Base-by-base conservation (phyloP, 2,329 filamentous ascomycete genomes). In the Cordyceps tenuipes region DNA sequence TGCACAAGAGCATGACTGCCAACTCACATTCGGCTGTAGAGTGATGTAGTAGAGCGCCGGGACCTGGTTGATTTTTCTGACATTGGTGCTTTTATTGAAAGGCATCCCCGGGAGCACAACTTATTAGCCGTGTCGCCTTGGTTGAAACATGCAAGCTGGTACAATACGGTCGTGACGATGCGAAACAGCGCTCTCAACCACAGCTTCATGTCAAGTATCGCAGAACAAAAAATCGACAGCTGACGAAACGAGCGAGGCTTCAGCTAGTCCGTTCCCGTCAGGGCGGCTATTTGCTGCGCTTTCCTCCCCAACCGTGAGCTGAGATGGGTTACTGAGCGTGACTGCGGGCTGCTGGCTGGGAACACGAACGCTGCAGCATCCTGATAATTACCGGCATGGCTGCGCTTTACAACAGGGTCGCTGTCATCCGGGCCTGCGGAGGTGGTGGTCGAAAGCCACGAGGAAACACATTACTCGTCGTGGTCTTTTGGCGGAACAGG, bases 361-460 rank as follows among this genome's bases (percentile, higher is more conserved):
- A 47, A 19, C 12, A 31, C 56, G 21, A 15, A n/a, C 23, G 9
- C 47, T 31, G 36, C 47, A 58, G 36, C 34, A n/a, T 41, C 31
- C 31, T 43, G 31, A 41, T 58, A 23, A 44, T 50, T 46, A 51
- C 23, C 47, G 23, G 56, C 13, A 36, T 58, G 56, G 56, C 56
- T 48, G 17, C n/a, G 23, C 47, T 41, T 44, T 58, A 58, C 51
- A 47, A 58, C 36, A 36, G n/a, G 5, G 34, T 23, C 12, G 44
- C 26, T 51, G 44, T 46, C 23, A 44, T 44, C 56, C n/a, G 23
- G 36, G 5, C n/a, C 26, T 51, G n/a, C 34, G 34, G 34, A 36
- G 9, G 17, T 36, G 49, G n/a, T 44, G 7, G 17, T 23, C n/a
- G 51, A 51, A 44, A 10, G 19, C 10, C 21, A 10, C 44, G 7